Percentiles rank a stretch among this genome's conserved stretches.
Conservation (phyloP, 225 moss, liverwort and hornwort genomes). For the Sphagnum tenellum region DNA sequence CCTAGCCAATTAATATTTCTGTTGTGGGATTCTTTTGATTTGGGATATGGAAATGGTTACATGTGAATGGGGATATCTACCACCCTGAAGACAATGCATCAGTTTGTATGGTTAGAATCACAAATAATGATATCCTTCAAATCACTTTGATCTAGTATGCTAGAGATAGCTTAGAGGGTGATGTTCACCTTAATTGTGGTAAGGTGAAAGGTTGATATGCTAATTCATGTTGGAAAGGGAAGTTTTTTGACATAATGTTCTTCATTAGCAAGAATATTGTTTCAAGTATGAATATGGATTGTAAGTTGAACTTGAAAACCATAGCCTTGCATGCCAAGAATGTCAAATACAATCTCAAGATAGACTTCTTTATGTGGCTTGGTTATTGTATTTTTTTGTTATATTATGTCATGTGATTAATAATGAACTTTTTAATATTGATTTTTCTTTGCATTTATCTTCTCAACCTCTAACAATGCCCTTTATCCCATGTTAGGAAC, state of each 20-base stretch:
- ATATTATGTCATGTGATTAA: neutral
- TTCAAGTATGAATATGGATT: constrained; percentile 51
- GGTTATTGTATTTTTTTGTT: neutral
- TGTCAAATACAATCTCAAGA: constrained; percentile 50
- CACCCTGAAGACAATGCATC: too few relatives aligned
- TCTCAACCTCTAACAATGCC: neutral
- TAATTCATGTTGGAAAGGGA: neutral
- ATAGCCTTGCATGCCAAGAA: constrained; percentile 46
- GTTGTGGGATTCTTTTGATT: too few relatives aligned
- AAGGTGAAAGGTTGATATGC: too few relatives aligned
- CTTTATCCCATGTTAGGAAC: too few relatives aligned
- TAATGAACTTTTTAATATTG: neutral
- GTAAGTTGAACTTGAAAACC: constrained; percentile 44
- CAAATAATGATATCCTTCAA: too few relatives aligned
- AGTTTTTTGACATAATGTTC: neutral
- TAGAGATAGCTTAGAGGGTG: too few relatives aligned
- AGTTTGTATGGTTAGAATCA: too few relatives aligned
- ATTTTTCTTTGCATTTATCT: neutral
- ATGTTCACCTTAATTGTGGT: too few relatives aligned
- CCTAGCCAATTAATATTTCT: too few relatives aligned
- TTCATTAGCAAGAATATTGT: constrained; percentile 37
- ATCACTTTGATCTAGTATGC: too few relatives aligned
- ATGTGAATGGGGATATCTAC: too few relatives aligned
- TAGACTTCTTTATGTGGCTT: constrained; percentile 2
- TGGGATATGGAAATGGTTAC: too few relatives aligned